Base-by-base conservation (phyloP, 768 basidiomycete species). In the Imleria badia region DNA sequence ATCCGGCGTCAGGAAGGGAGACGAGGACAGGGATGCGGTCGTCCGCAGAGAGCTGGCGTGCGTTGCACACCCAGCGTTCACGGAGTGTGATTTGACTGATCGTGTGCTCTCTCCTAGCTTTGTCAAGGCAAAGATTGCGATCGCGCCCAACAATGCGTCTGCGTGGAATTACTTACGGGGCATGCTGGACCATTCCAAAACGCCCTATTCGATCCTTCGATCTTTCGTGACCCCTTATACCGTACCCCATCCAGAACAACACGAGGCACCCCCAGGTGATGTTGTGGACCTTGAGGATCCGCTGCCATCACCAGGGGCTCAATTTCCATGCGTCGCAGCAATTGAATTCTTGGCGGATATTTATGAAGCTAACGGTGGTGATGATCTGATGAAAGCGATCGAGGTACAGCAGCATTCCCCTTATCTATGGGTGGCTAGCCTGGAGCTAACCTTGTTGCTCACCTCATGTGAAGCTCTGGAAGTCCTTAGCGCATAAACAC, bases 111-210 rank as follows among this genome's bases (percentile, higher is more conserved):
- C 30, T n/a, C 23, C 10, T 60, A 94, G 91, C 14, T 97, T 84
- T 62, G 80, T 82, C n/a, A 91, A 95, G 71, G 77, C 85, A 61
- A 87, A 86, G 65, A 90, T 98, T 48, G 82, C 89, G 19, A 73
- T 87, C 12, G 91, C 91, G 5, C 94, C 97, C 8, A 95, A 94
- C 70, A 99, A 99, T 62, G 81, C 86, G 0, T 96, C 94, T 0
- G 90, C 93, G 1, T 99, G 97, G 97, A 97, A 97, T 70, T 99
- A 97, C 71, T 81, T 98, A 11, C 84, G 96, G 56, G 97, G 91
- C 8, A 66, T 89, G n/a, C 79, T 96, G 20, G 81, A 86, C 33
- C 75, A 80, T 61, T 81, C 81, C 49, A 67, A 76, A 13, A 77
- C 78, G 15, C 83, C 91, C 0, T 85, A 85, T 62, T 73, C 82